Evolutionary conservation across 2,329 filamentous ascomycete species (phyloP).

Genomic region (Neopestalotiopsis rosae): DNA sequence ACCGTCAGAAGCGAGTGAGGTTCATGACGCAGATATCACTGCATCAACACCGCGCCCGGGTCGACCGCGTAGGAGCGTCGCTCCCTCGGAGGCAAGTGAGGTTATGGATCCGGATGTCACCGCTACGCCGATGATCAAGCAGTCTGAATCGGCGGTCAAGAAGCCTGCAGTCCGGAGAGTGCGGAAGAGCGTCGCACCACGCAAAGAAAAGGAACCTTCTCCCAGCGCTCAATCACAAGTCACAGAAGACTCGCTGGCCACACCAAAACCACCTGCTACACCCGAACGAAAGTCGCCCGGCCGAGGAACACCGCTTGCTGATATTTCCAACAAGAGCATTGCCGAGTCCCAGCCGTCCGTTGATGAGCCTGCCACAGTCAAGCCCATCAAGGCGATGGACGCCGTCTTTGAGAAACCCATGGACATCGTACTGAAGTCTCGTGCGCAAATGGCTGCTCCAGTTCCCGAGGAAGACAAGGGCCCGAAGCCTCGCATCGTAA

Average conservation of each 20-base stretch:
- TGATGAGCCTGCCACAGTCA: constrained; percentile 59
- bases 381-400: constrained; percentile 77
- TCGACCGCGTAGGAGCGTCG: constrained; percentile 26
- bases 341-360: constrained; percentile 62
- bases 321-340: constrained; percentile 72
- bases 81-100: constrained; percentile 61
- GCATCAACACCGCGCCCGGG: constrained; percentile 34
- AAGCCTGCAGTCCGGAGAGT: constrained; percentile 54
- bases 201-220: constrained; percentile 43
- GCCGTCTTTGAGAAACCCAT: constrained; percentile 86
- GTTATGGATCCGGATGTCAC: constrained; percentile 60
- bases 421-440: constrained; percentile 90
- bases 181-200: constrained; percentile 63
- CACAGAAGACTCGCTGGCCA: constrained; percentile 47
- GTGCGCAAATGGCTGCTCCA: constrained; percentile 66
- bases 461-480: constrained; percentile 72
- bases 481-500: constrained; percentile 87
- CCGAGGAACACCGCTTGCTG: constrained; percentile 67
- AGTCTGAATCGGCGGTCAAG: constrained; percentile 39
- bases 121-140: constrained; percentile 32
- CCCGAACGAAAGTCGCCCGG: constrained; percentile 58
- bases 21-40: constrained; percentile 60
- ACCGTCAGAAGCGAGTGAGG: constrained; percentile 61
- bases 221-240: constrained; percentile 40
- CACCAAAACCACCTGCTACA: constrained; percentile 60